Conservation (phyloP, 306 rosid species). For the Styphnolobium japonicum region DNA sequence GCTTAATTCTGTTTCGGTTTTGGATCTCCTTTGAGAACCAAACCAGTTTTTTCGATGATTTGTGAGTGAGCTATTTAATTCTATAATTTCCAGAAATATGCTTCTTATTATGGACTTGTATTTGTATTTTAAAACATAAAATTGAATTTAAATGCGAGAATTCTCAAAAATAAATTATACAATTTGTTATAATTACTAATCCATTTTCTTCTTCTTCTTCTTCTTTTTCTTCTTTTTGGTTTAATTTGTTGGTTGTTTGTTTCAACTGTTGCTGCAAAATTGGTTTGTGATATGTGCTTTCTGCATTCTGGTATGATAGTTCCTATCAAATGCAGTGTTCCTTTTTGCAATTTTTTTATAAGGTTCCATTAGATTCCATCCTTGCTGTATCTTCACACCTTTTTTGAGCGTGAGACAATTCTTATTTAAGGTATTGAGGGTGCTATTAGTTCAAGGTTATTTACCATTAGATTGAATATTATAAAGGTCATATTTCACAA, state of each 20-base stretch:
- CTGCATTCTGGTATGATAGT: not conserved
- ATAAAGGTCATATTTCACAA: not conserved
- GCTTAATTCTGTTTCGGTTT: slow-evolving; percentile 8
- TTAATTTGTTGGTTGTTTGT: not conserved
- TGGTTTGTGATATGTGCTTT: slow-evolving; percentile 12
- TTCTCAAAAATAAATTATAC: not conserved
- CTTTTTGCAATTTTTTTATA: no score
- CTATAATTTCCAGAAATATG: not conserved
- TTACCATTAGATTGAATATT: no score
- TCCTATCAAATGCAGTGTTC: slow-evolving; percentile 1
- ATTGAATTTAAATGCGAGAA: not conserved
- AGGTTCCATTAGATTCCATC: no score
- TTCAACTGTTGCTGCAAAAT: not conserved
- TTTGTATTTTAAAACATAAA: not conserved
- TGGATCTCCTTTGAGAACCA: not conserved
- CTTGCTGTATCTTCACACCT: no score
- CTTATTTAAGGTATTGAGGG: no score
- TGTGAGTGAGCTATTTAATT: not conserved
- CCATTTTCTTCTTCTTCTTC: not conserved
- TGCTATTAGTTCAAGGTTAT: no score
- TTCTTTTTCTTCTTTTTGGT: no score
- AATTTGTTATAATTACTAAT: not conserved
- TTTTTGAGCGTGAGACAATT: no score
- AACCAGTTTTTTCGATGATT: not conserved
- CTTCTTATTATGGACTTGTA: no score